Evolutionary conservation across 805 yeast species (phyloP), one percentile per base, ranked within the genome.

Genomic region (Henningerozyma blattae): DNA sequence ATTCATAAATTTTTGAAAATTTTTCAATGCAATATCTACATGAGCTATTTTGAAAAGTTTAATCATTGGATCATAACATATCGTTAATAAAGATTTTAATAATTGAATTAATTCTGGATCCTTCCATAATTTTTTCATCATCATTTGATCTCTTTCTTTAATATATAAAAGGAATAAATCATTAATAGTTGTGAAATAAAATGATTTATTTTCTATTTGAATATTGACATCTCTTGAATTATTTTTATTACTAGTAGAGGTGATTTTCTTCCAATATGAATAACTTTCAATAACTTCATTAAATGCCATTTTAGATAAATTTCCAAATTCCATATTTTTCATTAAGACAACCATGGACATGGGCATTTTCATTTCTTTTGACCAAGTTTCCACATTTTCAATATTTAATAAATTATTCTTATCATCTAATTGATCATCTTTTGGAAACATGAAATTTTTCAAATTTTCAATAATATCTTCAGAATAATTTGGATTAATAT

Each of bases 81-180:
- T 62, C 2, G 83, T 63, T 31, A 91, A 65, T 19, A 85, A 62
- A 31, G 82, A 83, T 43, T 80, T 80, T 37, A 87, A 62, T 28
- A 89, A 65, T 25, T 67, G 67, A n/a, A 86, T 76, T 30, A 93
- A 61, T 43, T 81, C 83, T 0, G 89, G 85, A 45, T 87, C 94
- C 30, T 73, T 75, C 94, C 95, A 84, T 28, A 87, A 52, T 48
- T 77, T 77, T 46, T 75, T 76, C 63, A 87, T 57, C 28, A 79
- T 59, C 36, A 75, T 72, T 51, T 84, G 86, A 50, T 89, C 98
- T 25, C 74, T 70, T 37, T 72, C 77, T 24, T 91, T 68, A 1
- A 82, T 61, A 41, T 68, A 68, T 14, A 80, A 56, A 39, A 70
- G 76, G 56, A 80, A 71, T 34, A 79, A 65, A 35, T 77, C 76